Conservation (phyloP, 225 moss, liverwort and hornwort genomes). For the Neckera pumila region DNA sequence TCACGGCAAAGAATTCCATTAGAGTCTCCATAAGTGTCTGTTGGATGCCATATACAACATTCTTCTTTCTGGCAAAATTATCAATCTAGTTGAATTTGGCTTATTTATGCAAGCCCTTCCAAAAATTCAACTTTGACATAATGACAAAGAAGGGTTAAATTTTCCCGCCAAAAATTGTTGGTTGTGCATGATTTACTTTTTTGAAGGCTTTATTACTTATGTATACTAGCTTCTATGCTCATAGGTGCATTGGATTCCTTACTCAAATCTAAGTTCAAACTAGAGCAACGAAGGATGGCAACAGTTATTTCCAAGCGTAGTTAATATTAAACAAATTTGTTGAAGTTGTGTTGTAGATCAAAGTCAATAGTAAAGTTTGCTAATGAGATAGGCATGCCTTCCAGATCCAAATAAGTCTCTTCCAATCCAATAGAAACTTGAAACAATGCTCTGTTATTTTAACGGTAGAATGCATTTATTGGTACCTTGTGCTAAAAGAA, state of each 20-base stretch:
- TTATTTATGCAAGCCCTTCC: not conserved
- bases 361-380: not conserved
- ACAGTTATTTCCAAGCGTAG: accelerated
- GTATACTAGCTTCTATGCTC: not conserved
- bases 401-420: not conserved
- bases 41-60: not conserved
- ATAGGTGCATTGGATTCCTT: no score
- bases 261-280: not conserved
- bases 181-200: not conserved
- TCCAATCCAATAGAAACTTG: no score
- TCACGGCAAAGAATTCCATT: no score
- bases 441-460: not conserved
- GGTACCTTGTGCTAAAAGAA: no score
- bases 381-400: no score
- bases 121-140: not conserved
- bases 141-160: not conserved
- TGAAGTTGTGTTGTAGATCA: not conserved
- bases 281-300: accelerated
- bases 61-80: not conserved
- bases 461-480: no score
- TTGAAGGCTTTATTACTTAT: accelerated
- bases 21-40: no score
- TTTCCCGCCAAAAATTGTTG: not conserved
- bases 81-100: not conserved
- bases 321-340: not conserved